Percentiles rank a stretch among this genome's conserved stretches.
These are phyloP conservation scores for Lichtheimia corymbifera DNA, from an alignment of 371 early-diverging fungal genomes.

Conservation along the genomic window DNA sequence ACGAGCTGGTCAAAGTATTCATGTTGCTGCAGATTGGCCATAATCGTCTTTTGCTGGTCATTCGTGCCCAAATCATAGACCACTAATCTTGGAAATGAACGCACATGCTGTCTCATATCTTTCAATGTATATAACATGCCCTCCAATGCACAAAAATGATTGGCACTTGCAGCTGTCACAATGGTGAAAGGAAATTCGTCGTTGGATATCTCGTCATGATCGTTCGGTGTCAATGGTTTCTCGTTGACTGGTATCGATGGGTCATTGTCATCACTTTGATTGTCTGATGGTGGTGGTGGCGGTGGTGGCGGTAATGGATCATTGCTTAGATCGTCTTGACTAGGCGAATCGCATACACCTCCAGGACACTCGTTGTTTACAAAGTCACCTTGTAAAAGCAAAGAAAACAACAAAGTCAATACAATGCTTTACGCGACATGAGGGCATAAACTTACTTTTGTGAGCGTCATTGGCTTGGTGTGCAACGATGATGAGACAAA, in stretches of 20 bases:
- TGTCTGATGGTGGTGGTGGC: not conserved
- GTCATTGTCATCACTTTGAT: constrained; percentile 2
- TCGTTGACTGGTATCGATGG: not conserved
- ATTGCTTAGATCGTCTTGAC: not conserved
- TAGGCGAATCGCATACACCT: not conserved
- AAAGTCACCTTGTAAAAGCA: not conserved
- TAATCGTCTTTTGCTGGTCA: constrained; percentile 24
- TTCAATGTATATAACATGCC: constrained; percentile 42
- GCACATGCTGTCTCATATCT: constrained; percentile 17
- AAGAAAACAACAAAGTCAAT: not conserved
- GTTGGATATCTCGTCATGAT: no score
- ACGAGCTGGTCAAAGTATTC: constrained; percentile 41
- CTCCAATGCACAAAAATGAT: constrained; percentile 57
- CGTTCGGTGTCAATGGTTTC: not conserved
- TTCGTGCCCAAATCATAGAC: constrained; percentile 52
- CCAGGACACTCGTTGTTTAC: not conserved
- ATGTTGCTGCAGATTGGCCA: constrained; percentile 29
- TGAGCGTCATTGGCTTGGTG: constrained; percentile 13
- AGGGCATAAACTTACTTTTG: not conserved
- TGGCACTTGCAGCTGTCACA: constrained; percentile 52
- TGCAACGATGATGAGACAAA: constrained; percentile 18
- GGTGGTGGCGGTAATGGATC: not conserved
- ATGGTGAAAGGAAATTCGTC: constrained; percentile 29
- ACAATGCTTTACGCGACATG: not conserved
- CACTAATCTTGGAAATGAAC: constrained; percentile 36